Conservation (phyloP, 441 rosid genomes). For the Mallotus japonicus region DNA sequence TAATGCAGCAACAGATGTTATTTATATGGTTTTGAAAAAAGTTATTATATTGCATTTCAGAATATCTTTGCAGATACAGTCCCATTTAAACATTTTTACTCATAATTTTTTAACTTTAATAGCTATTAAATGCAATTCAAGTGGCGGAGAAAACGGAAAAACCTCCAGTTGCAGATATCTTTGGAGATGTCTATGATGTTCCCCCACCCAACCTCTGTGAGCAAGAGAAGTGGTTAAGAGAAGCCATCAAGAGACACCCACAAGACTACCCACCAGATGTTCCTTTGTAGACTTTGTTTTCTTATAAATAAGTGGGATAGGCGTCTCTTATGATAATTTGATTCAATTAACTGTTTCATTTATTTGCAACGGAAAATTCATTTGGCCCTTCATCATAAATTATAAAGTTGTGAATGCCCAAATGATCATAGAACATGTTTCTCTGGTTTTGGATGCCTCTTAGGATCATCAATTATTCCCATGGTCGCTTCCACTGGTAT, state of each 20-base stretch:
- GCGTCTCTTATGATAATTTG: background rate
- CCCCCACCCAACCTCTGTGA: constrained; percentile 59
- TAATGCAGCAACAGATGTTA: background rate
- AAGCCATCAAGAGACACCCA: constrained; percentile 52
- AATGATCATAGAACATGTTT: too few species aligned
- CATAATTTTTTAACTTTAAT: constrained; percentile 12
- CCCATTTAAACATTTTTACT: background rate
- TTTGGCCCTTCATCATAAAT: too few species aligned
- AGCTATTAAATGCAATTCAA: constrained; percentile 70
- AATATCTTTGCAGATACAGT: background rate
- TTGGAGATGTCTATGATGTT: constrained; percentile 71
- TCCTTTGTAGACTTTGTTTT: constrained; percentile 29
- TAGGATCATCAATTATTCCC: too few species aligned
- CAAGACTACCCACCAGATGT: constrained; percentile 69
- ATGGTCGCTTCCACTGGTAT: too few species aligned
- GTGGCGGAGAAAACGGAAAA: constrained; percentile 67
- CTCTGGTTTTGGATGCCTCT: too few species aligned
- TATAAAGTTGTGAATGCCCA: too few species aligned
- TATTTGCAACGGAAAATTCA: too few species aligned
- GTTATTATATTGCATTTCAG: background rate
- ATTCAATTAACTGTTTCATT: background rate
- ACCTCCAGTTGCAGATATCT: constrained; percentile 57
- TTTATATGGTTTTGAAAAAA: background rate
- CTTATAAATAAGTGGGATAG: background rate
- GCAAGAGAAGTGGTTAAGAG: constrained; percentile 58